Evolutionary conservation across 805 yeast genomes (phyloP).

Genomic region (Tetrapisispora phaffii): DNA sequence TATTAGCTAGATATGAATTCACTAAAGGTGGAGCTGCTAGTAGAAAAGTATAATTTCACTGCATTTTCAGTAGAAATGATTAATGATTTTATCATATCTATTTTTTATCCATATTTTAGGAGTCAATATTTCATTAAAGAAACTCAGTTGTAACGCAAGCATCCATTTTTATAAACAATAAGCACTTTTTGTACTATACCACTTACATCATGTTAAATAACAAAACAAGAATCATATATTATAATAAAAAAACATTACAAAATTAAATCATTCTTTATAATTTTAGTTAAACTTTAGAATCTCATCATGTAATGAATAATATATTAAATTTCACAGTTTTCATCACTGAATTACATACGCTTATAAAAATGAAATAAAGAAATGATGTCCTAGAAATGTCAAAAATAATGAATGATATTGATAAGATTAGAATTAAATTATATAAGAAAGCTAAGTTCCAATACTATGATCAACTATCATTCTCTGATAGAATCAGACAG

Average conservation of each 20-base stretch:
- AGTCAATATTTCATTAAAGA: neutral
- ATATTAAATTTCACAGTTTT: no score
- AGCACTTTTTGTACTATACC: neutral
- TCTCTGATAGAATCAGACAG: no score
- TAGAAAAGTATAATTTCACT: conserved; percentile 2
- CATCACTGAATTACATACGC: no score
- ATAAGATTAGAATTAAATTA: no score
- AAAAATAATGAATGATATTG: no score
- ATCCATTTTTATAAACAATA: conserved; percentile 2
- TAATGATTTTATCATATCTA: neutral
- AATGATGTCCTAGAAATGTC: no score
- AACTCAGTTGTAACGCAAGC: neutral
- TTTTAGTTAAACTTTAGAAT: no score
- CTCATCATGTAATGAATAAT: no score
- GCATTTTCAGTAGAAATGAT: neutral
- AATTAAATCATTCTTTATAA: no score
- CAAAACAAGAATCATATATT: neutral
- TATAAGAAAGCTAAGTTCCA: no score
- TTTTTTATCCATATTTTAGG: neutral
- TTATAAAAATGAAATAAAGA: no score
- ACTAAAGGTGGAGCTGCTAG: conserved; percentile 32
- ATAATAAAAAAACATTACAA: neutral
- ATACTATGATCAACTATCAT: no score
- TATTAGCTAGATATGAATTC: conserved; percentile 68
- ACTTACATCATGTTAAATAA: conserved; percentile 3